Conservation (phyloP, 1,284 basidiomycete genomes). For the Omphalotus olearius region DNA sequence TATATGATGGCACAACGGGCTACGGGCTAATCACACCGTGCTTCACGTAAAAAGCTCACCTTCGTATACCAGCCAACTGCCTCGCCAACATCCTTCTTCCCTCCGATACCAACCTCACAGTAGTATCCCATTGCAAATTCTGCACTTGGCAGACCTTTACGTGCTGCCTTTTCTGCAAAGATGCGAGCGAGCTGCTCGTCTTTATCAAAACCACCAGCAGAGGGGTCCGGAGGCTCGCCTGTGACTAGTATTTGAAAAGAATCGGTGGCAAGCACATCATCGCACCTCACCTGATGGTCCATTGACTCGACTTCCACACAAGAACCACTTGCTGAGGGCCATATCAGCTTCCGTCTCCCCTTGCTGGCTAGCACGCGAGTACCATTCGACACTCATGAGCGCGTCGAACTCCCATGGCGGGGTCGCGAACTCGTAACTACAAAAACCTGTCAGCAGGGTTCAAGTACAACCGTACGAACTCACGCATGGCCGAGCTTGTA, state of each 20-base stretch:
- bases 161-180: conserved; percentile 90
- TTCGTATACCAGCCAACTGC: conserved; percentile 71
- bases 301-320: conserved; percentile 74
- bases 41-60: conserved; percentile 33
- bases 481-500: conserved; percentile 86
- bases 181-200: conserved; percentile 85
- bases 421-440: conserved; percentile 82
- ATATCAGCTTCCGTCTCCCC: conserved; percentile 93
- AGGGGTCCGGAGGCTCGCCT: not conserved
- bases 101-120: conserved; percentile 76
- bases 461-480: too few relatives aligned
- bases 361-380: conserved; percentile 79
- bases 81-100: conserved; percentile 56
- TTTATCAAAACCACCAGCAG: conserved; percentile 65
- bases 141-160: conserved; percentile 74
- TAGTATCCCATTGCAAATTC: conserved; percentile 97
- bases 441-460: too few relatives aligned
- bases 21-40: not conserved
- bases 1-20: too few relatives aligned
- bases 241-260: not conserved
- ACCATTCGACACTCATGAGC: conserved; percentile 89
- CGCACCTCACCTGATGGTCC: conserved; percentile 23
- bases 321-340: conserved; percentile 94
- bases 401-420: conserved; percentile 87
- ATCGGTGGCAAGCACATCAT: conserved; percentile 51